Base-by-base conservation (phyloP, 2,329 filamentous ascomycete genomes). In the Cercospora sesami region DNA sequence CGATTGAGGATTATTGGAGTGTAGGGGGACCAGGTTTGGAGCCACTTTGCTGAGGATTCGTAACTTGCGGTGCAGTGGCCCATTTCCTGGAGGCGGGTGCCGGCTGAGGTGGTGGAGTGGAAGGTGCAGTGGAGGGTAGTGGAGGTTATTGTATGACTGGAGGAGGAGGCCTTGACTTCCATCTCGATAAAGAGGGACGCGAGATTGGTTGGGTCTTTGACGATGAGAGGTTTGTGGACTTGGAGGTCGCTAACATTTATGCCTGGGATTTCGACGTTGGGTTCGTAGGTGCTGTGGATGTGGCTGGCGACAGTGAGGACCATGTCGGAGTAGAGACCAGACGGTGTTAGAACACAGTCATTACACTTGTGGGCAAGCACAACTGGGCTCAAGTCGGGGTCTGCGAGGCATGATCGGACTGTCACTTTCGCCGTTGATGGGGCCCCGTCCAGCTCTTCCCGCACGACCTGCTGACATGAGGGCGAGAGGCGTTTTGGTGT, bases 291-390 rank as follows among this genome's bases (percentile, higher is more conserved):
- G 16, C 60, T 45, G 63, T 69, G 72, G 48, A 78, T 70, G 64
- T 77, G 71, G 14, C 68, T 62, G n/a, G 70, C 71, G 16, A 74
- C 71, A 10, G 74, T 73, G 21, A 73, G 67, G 9, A 77, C 78
- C 74, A 79, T 79, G 53, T 79, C 77, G 1, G 75, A 74, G 62
- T 78, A 78, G 7, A 79, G 68, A 4, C 75, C 74, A 8, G 73
- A 75, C 6, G 79, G 75, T 26, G 72, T 76, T 8, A 80, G 72
- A 2, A 72, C 69, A 39, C 72, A 69, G 26, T 73, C 73, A 58
- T 79, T 80, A 65, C 79, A 76, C 26, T 73, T 72, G 71, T 80
- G 79, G 4, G 77, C 74, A 26, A 71, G 67, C 10, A 78, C 70
- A 26, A 72, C 66, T 9, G 73, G 68, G 28, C 66, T 69, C n/a